Percentiles rank a stretch among this genome's conserved stretches.
phyloP scores from a whole-genome alignment of 2,329 filamentous ascomycete genomes.

The Emmonsiellopsis sp. region DNA sequence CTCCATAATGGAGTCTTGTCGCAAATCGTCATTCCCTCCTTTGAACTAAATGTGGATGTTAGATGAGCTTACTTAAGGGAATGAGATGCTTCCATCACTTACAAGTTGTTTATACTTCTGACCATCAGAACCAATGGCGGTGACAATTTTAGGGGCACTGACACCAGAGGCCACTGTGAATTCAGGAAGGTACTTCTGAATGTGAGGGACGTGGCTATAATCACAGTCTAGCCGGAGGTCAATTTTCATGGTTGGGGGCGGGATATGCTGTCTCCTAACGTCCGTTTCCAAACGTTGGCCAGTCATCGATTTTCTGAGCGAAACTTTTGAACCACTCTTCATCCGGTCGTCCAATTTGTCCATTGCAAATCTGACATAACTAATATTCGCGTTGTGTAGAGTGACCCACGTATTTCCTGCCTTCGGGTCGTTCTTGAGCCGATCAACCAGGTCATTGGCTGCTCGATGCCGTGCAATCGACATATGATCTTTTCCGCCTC shows the following conservation, averaged over 20 bases:
- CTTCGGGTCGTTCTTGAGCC: slow-evolving; percentile 45
- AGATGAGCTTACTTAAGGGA: slow-evolving; percentile 1
- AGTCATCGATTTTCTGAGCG: slow-evolving; percentile 53
- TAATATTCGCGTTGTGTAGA: slow-evolving; percentile 63
- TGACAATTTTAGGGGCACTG: slow-evolving; percentile 89
- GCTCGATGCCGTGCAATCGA: slow-evolving; percentile 65
- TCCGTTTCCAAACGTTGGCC: slow-evolving; percentile 55
- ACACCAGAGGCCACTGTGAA: slow-evolving; percentile 85
- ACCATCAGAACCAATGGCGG: slow-evolving; percentile 68
- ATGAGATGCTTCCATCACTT: slow-evolving; percentile 17
- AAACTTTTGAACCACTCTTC: slow-evolving; percentile 57
- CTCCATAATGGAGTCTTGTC: slow-evolving; percentile 98
- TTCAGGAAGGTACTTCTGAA: slow-evolving; percentile 59
- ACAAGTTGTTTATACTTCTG: slow-evolving; percentile 74
- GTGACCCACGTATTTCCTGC: slow-evolving; percentile 55
- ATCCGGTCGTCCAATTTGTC: slow-evolving; percentile 48
- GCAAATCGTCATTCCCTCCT: slow-evolving; percentile 87
- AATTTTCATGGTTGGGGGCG: slow-evolving; percentile 82
- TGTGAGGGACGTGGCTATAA: slow-evolving; percentile 68
- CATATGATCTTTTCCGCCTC: slow-evolving; percentile 59
- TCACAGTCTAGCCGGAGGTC: slow-evolving; percentile 62
- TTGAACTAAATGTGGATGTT: slow-evolving; percentile 52
- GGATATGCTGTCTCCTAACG: slow-evolving; percentile 59
- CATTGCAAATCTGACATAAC: slow-evolving; percentile 43
- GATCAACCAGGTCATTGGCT: slow-evolving; percentile 57